Percentiles rank a stretch among this genome's conserved stretches.
phyloP scores from a whole-genome alignment of 139 green algal species.

The Coelastrella sp. region DNA sequence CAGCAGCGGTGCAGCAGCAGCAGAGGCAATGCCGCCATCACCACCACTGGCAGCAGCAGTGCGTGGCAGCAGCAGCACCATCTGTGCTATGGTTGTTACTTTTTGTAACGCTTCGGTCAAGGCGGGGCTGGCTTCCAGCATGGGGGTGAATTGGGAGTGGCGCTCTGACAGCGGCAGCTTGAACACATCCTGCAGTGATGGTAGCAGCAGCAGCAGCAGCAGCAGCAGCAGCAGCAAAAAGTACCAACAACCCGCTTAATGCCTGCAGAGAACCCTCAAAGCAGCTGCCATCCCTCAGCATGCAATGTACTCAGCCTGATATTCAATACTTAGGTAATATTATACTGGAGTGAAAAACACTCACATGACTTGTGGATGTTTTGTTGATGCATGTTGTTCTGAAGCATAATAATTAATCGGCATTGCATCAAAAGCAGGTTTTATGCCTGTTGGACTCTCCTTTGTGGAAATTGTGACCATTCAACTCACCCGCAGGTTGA shows the following conservation, averaged over 20 bases:
- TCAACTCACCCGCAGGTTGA: conserved; percentile 67
- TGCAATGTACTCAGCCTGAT: too few relatives aligned
- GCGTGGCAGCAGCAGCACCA: conserved; percentile 64
- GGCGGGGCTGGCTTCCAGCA: conserved; percentile 72
- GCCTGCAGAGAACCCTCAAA: too few relatives aligned
- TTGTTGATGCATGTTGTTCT: too few relatives aligned
- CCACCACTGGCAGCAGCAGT: neutral
- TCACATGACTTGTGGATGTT: too few relatives aligned
- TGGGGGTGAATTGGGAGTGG: conserved; percentile 69
- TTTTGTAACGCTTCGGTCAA: conserved; percentile 80
- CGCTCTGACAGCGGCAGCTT: conserved; percentile 51
- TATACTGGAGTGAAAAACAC: too few relatives aligned
- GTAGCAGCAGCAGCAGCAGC: conserved; percentile 10
- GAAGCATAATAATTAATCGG: too few relatives aligned
- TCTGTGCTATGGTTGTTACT: conserved; percentile 85
- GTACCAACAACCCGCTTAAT: too few relatives aligned
- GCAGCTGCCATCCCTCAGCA: too few relatives aligned
- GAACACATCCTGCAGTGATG: conserved; percentile 25
- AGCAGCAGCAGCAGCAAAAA: neutral
- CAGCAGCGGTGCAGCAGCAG: conserved; percentile 30
- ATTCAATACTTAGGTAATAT: too few relatives aligned
- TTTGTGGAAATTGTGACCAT: neutral
- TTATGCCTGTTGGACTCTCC: too few relatives aligned
- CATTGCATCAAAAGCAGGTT: too few relatives aligned
- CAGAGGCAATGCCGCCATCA: neutral